Conservation (phyloP, 192 early-diverging fungal species). For the Fimicolochytrium jonesii region DNA sequence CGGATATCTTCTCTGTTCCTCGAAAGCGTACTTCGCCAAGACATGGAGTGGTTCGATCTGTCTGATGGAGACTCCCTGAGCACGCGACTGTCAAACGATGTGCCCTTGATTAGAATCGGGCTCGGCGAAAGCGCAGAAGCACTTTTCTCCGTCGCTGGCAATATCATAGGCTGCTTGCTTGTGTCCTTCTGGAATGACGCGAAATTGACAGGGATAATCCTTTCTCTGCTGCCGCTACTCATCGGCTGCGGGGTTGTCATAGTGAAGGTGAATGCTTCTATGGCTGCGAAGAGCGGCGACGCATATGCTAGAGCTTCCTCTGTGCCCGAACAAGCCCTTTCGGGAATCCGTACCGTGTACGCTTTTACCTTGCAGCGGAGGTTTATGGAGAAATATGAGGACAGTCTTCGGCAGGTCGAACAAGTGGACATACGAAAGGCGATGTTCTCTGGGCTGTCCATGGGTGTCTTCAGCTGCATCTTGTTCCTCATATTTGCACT, state of each 20-base stretch:
- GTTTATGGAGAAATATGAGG: slow-evolving; percentile 8
- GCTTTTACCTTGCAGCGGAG: slow-evolving; percentile 16
- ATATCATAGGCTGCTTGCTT: background rate
- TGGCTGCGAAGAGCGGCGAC: slow-evolving; percentile 59
- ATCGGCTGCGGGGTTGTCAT: slow-evolving; percentile 62
- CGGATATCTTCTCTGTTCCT: slow-evolving; percentile 25
- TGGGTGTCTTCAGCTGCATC: slow-evolving; percentile 55
- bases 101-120: slow-evolving; percentile 20
- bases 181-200: slow-evolving; percentile 1
- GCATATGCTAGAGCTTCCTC: slow-evolving; percentile 14
- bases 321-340: slow-evolving; percentile 15
- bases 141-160: slow-evolving; percentile 5
- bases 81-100: slow-evolving; percentile 14
- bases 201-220: slow-evolving; percentile 13
- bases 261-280: slow-evolving; percentile 69
- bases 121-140: slow-evolving; percentile 23
- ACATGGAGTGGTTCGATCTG: slow-evolving; percentile 34
- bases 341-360: slow-evolving; percentile 60
- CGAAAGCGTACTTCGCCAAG: slow-evolving; percentile 27
- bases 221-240: slow-evolving; percentile 74
- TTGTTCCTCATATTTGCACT: slow-evolving; percentile 67
- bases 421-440: slow-evolving; percentile 34
- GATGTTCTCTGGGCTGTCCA: slow-evolving; percentile 53
- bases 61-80: slow-evolving; percentile 22
- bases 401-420: slow-evolving; percentile 9